phyloP scores from a whole-genome alignment of 768 basidiomycete genomes.

The Kwoniella sp. region DNA sequence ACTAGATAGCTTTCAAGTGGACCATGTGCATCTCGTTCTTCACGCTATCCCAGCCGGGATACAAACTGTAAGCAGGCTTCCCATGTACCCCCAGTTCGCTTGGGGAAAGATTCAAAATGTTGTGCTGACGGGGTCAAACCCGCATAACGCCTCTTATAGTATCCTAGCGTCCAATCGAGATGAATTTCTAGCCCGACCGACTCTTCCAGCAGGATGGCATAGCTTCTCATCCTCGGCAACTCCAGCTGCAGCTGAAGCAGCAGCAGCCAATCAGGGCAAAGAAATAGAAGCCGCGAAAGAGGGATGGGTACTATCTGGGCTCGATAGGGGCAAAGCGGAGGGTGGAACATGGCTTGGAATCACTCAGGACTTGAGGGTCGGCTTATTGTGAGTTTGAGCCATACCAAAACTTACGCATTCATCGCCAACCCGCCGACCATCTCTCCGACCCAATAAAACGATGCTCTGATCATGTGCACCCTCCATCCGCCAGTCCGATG shows the following conservation, averaged over 20 bases:
- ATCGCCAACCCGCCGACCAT: background rate
- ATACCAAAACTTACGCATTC: background rate
- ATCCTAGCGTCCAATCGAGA: constrained; percentile 57
- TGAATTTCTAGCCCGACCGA: constrained; percentile 55
- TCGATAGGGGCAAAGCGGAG: constrained; percentile 10
- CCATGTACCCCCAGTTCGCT: too few relatives aligned
- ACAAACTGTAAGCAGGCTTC: constrained; percentile 41
- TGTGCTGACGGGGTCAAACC: too few relatives aligned
- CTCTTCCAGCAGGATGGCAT: constrained; percentile 52
- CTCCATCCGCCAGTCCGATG: too few relatives aligned
- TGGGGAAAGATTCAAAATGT: too few relatives aligned
- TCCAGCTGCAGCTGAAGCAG: background rate
- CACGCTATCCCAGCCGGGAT: constrained; percentile 41
- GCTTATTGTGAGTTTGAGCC: constrained; percentile 38
- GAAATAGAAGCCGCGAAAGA: background rate
- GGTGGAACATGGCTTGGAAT: constrained; percentile 55
- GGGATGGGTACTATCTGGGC: constrained; percentile 16
- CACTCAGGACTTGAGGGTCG: constrained; percentile 41
- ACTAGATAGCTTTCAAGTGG: too few relatives aligned
- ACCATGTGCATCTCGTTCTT: constrained; percentile 51
- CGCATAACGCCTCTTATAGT: constrained; percentile 11
- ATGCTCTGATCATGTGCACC: too few relatives aligned
- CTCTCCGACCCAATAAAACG: too few relatives aligned
- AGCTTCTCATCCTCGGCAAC: constrained; percentile 17
- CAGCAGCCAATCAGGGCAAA: background rate